These are phyloP conservation scores for Juglanconis oblonga DNA, from an alignment of 2,329 filamentous ascomycete genomes.

Conservation along the genomic window DNA sequence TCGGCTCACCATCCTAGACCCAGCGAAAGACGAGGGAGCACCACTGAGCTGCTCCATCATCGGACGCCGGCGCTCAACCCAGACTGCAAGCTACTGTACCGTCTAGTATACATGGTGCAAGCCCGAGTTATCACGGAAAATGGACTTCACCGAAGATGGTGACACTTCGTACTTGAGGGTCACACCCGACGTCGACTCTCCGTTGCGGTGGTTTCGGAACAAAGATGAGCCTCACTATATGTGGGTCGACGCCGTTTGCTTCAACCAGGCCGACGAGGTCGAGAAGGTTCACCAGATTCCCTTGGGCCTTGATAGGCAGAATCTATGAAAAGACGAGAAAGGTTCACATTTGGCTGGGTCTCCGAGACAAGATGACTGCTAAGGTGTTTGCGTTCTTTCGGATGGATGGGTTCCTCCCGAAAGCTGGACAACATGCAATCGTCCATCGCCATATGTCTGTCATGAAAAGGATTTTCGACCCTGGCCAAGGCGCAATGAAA, in stretches of 20 bases:
- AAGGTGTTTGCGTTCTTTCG: not conserved
- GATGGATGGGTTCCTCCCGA: no score
- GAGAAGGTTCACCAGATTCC: slow-evolving; percentile 25
- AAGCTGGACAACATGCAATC: no score
- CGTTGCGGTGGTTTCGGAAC: not conserved
- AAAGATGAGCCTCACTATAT: slow-evolving; percentile 1
- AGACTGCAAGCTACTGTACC: no score
- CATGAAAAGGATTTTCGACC: no score
- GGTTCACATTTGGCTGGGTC: slow-evolving; percentile 27
- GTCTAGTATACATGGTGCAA: no score
- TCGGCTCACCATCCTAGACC: no score
- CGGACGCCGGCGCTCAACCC: no score
- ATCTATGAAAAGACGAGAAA: slow-evolving; percentile 25
- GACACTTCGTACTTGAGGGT: not conserved
- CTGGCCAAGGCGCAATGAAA: no score
- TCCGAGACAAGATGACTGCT: not conserved
- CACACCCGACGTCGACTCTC: not conserved
- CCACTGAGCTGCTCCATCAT: no score
- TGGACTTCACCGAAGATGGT: not conserved
- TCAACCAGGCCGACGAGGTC: slow-evolving; percentile 23
- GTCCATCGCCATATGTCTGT: no score
- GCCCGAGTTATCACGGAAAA: not conserved
- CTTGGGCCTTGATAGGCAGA: slow-evolving; percentile 24
- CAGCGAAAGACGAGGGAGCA: no score
- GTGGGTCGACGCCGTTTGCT: slow-evolving; percentile 29